Evolutionary conservation across 2,329 filamentous ascomycete genomes (phyloP).

Genomic region (Fusarium piperis): DNA sequence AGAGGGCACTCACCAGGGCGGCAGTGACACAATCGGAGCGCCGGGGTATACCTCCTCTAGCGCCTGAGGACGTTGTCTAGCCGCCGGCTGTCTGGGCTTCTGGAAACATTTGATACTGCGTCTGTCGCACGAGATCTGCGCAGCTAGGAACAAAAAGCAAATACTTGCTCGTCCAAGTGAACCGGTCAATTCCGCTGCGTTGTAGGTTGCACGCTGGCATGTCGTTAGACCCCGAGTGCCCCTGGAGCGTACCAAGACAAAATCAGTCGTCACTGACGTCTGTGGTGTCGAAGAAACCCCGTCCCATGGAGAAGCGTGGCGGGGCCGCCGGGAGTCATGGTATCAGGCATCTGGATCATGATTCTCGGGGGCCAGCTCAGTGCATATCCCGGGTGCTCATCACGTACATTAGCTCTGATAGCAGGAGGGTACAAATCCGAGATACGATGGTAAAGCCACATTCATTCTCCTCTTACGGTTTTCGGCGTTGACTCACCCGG

Average conservation of each 20-base stretch:
- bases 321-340: conserved; percentile 3
- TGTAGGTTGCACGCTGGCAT: background rate
- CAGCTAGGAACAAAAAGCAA: background rate
- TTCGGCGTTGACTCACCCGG: background rate
- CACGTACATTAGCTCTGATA: background rate
- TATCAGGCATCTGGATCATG: conserved; percentile 5
- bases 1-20: conserved; percentile 13
- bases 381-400: background rate
- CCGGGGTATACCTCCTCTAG: background rate
- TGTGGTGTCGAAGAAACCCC: background rate
- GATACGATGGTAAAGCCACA: background rate
- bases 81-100: conserved; percentile 14
- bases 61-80: background rate
- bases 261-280: background rate
- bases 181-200: background rate
- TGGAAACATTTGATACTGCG: conserved; percentile 24
- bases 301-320: background rate
- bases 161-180: background rate
- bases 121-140: conserved; percentile 9
- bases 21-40: conserved; percentile 14
- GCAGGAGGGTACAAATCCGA: background rate
- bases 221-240: background rate
- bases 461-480: background rate
- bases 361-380: background rate
- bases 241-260: background rate